phyloP scores from a whole-genome alignment of 2,329 filamentous ascomycete species.

The Metarhizium anisopliae region DNA sequence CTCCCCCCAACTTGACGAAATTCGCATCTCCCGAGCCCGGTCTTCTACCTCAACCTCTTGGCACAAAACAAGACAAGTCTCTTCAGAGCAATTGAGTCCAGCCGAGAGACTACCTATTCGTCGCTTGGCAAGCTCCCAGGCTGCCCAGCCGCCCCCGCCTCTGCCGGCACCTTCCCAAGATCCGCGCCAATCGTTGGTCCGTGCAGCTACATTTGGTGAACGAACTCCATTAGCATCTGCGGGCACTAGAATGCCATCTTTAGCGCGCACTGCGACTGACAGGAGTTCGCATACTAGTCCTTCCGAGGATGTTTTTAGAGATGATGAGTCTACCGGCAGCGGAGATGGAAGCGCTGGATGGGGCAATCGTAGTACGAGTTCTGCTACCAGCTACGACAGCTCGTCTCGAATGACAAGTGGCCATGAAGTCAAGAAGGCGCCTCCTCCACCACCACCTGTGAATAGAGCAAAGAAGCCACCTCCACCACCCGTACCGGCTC shows the following conservation, averaged over 20 bases:
- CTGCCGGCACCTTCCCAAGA: constrained; percentile 23
- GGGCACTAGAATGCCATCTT: constrained; percentile 26
- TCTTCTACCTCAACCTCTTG: constrained; percentile 41
- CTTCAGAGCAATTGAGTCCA: constrained; percentile 1
- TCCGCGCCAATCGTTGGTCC: constrained; percentile 1
- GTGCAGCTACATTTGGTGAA: constrained; percentile 2
- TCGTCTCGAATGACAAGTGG: constrained; percentile 16
- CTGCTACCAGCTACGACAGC: constrained; percentile 47
- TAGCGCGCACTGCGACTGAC: constrained; percentile 34
- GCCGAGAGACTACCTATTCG: constrained; percentile 36
- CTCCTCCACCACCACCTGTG: constrained; percentile 42
- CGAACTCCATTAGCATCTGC: constrained; percentile 9
- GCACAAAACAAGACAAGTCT: constrained; percentile 17
- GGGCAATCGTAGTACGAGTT: constrained; percentile 42
- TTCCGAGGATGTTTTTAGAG: constrained; percentile 37
- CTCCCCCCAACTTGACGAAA: constrained; percentile 4
- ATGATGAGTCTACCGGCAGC: constrained; percentile 40
- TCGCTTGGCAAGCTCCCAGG: constrained; percentile 24
- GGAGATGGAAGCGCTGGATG: constrained; percentile 43
- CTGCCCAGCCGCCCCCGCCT: constrained; percentile 19
- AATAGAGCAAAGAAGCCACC: constrained; percentile 36
- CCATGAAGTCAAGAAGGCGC: constrained; percentile 41
- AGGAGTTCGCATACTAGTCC: constrained; percentile 16
- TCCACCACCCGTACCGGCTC: constrained; percentile 23
- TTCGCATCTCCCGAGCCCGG: constrained; percentile 27